Base-by-base conservation (phyloP, 2,329 filamentous ascomycete species). In the Emergomyces pasteurianus region DNA sequence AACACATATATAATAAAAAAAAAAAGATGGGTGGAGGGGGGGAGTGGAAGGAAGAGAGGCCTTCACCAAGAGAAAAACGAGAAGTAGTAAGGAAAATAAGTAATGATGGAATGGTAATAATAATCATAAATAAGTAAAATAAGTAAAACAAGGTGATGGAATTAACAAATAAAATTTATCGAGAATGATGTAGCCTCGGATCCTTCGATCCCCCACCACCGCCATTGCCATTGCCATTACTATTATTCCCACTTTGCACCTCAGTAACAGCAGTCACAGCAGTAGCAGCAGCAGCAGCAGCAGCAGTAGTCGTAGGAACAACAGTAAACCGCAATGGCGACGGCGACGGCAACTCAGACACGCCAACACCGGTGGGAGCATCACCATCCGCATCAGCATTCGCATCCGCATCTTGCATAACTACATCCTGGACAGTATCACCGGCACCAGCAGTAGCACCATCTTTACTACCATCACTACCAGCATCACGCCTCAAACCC, bases 381-480 rank as follows among this genome's bases (percentile, higher is more conserved):
- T n/a, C n/a, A n/a, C n/a, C 40, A 46, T n/a, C 18, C 21, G 18
- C 42, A 46, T 5, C 23, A 16, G 6, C 8, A 23, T 36, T 3
- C 16, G 16, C 28, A 12, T n/a, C 52, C n/a, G 26, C 58, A 61
- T 64, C 61, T 28, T 61, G 59, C 63, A 64, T 64, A n/a, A 61
- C 57, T 31, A 55, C 40, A 63, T 64, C 63, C 21, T 46, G 43
- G 16, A 55, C 38, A 9, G 36, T 53, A 3, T 12, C 26, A 38
- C 53, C 38, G 40, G 31, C 31, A 31, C 31, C 31, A 31, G n/a
- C n/a, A n/a, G n/a, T n/a, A n/a, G n/a, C n/a, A n/a, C n/a, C n/a
- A n/a, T n/a, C n/a, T n/a, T n/a, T 47, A 36, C 18, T n/a, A 54
- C 23, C 21, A 47, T 12, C 10, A 47, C 16, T 23, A 16, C 18